Evolutionary conservation across 352 stramenopile genomes (phyloP).

Genomic region (Aphanomyces euteiches): DNA sequence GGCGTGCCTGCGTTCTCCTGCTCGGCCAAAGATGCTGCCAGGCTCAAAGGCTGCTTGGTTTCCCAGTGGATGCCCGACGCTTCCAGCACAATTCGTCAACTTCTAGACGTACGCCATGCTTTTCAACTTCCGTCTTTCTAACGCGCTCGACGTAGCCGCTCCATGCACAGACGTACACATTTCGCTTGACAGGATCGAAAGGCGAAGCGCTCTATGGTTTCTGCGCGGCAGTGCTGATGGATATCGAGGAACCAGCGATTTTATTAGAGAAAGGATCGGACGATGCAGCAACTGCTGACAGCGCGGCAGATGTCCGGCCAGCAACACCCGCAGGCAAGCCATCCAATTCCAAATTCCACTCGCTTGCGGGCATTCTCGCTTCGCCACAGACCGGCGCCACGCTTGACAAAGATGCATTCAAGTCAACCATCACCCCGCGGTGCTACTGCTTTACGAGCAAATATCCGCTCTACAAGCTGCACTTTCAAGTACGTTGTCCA

Average conservation of each 20-base stretch:
- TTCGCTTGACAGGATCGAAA: slow-evolving; percentile 78
- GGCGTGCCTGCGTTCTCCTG: slow-evolving; percentile 63
- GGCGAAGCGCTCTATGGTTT: slow-evolving; percentile 78
- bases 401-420: slow-evolving; percentile 16
- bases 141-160: slow-evolving; percentile 38
- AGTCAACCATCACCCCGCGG: slow-evolving; percentile 46
- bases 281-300: background rate
- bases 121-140: background rate
- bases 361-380: slow-evolving; percentile 25
- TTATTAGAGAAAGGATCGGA: slow-evolving; percentile 14
- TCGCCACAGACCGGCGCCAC: slow-evolving; percentile 13
- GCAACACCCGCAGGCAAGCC: background rate
- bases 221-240: slow-evolving; percentile 62
- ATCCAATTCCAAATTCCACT: background rate
- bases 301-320: background rate
- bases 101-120: slow-evolving; percentile 45
- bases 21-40: slow-evolving; percentile 47
- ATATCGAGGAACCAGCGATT: slow-evolving; percentile 30
- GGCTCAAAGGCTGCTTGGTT: slow-evolving; percentile 49
- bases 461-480: slow-evolving; percentile 82
- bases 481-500: slow-evolving; percentile 58
- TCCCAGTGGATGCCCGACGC: slow-evolving; percentile 70
- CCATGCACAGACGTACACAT: slow-evolving; percentile 69
- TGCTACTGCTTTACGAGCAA: slow-evolving; percentile 86
- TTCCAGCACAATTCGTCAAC: slow-evolving; percentile 55